Evolutionary conservation across 371 early-diverging fungal genomes (phyloP).

Genomic region (Amoeboaphelidium protococcarum): DNA sequence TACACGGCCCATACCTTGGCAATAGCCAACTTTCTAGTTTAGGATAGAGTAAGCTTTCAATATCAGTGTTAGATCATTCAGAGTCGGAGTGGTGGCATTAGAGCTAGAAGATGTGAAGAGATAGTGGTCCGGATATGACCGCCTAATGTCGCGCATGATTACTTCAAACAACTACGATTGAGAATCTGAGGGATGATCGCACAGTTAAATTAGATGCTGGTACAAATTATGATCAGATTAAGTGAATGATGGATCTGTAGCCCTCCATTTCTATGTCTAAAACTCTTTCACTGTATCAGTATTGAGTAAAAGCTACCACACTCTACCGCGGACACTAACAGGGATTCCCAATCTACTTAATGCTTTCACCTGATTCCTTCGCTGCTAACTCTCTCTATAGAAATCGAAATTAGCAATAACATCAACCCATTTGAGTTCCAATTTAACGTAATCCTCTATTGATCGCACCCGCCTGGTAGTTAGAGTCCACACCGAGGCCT

Average conservation of each 20-base stretch:
- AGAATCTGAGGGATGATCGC: background rate
- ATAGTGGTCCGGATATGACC: background rate
- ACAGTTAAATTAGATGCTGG: background rate
- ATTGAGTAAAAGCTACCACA: too few species aligned
- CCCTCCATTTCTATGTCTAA: background rate
- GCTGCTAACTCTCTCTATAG: background rate
- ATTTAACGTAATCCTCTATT: background rate
- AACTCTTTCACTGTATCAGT: too few species aligned
- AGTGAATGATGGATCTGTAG: background rate
- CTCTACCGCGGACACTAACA: background rate
- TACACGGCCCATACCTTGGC: constrained; percentile 1
- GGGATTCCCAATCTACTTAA: background rate
- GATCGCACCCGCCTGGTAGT: too few species aligned
- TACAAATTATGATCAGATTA: background rate
- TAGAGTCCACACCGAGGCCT: too few species aligned
- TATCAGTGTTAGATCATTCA: background rate
- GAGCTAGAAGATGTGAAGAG: background rate
- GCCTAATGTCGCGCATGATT: background rate
- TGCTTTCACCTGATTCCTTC: background rate
- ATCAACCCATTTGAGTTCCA: background rate
- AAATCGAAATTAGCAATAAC: background rate
- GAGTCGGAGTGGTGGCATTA: background rate
- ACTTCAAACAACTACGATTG: too few species aligned
- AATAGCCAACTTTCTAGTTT: background rate
- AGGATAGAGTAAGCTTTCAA: background rate